Evolutionary conservation across 352 stramenopile species (phyloP).

Genomic region (Phytophthora pini): DNA sequence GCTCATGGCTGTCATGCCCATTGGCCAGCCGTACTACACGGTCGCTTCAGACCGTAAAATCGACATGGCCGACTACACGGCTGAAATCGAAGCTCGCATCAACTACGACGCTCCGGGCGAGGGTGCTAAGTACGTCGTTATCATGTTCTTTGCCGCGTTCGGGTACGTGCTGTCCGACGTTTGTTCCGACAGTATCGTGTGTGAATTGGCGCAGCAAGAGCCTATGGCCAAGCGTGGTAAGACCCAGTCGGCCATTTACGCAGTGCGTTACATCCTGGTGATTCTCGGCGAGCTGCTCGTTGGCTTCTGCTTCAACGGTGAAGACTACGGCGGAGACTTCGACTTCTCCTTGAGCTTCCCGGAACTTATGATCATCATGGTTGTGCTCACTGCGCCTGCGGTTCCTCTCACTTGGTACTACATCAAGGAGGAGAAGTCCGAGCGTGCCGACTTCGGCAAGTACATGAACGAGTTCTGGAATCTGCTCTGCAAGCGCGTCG

Average conservation of each 20-base stretch:
- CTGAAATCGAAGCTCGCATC: conserved; percentile 41
- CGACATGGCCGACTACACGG: conserved; percentile 32
- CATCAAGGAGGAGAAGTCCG: conserved; percentile 46
- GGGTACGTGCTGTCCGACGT: conserved; percentile 77
- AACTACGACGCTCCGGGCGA: conserved; percentile 45
- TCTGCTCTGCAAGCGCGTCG: conserved; percentile 48
- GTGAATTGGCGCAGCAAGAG: conserved; percentile 64
- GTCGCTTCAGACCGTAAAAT: conserved; percentile 32
- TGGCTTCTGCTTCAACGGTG: conserved; percentile 63
- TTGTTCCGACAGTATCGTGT: conserved; percentile 64
- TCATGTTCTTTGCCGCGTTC: conserved; percentile 67
- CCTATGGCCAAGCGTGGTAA: conserved; percentile 54
- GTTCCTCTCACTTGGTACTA: conserved; percentile 49
- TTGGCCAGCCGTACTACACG: conserved; percentile 66
- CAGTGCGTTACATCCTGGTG: conserved; percentile 35
- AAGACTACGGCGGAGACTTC: conserved; percentile 59
- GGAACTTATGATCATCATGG: conserved; percentile 56
- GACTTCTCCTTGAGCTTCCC: conserved; percentile 47
- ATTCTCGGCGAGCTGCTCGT: conserved; percentile 52
- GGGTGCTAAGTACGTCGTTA: conserved; percentile 48
- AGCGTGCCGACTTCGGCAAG: conserved; percentile 34
- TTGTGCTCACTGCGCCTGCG: conserved; percentile 28
- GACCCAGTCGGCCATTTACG: conserved; percentile 55
- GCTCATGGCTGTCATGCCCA: conserved; percentile 50
- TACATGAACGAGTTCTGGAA: conserved; percentile 54